Conservation (phyloP, 345 rosid genomes). For the Eucalyptus shirleyi region DNA sequence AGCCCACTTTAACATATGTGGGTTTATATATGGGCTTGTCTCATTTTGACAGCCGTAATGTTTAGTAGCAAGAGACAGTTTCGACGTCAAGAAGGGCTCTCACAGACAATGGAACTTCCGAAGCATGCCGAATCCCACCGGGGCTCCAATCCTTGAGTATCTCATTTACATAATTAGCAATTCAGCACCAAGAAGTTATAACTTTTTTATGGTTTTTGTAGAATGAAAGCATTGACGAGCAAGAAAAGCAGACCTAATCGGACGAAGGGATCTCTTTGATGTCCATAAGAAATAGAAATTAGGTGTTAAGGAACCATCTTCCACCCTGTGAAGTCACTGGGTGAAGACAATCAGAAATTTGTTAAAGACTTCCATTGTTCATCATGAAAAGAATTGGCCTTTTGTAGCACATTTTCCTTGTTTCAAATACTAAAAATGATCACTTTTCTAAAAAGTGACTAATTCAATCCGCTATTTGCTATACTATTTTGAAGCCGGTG, state of each 20-base stretch:
- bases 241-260: neutral
- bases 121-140: constrained; percentile 91
- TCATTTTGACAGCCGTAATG: constrained; percentile 1
- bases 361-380: neutral
- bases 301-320: neutral
- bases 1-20: neutral
- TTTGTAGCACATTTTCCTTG: neutral
- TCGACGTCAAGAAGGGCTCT: constrained; percentile 50
- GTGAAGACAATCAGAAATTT: neutral
- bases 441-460: neutral
- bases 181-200: neutral
- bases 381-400: neutral
- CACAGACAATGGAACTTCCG: constrained; percentile 67
- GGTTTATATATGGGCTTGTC: neutral
- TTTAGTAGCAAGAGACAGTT: constrained; percentile 65
- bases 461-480: neutral
- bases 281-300: neutral
- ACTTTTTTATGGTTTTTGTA: neutral
- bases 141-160: constrained; percentile 49
- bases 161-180: constrained; percentile 7
- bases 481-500: neutral
- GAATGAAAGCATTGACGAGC: too few relatives aligned
- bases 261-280: neutral
- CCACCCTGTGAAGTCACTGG: neutral
- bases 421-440: neutral